Base-by-base conservation (phyloP, 169 alveolate genomes). In the Plasmodium gonderi region DNA sequence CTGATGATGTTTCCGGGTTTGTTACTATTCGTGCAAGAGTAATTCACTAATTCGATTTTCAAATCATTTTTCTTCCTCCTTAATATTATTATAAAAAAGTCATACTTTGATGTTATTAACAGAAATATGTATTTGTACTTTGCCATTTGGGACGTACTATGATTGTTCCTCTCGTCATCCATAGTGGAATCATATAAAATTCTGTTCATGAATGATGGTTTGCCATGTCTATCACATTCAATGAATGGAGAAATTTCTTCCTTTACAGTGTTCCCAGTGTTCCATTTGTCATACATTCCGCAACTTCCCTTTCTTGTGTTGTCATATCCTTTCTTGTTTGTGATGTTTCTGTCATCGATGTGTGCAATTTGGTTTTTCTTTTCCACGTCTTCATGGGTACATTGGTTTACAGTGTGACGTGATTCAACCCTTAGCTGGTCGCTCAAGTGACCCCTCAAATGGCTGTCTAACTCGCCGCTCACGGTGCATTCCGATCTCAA, bases 41-140 rank as follows among this genome's bases (percentile, higher is more conserved):
- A 83, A 45, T 44, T 83, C 4, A 45, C 67, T 42, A 83, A n/a
- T 72, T 83, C 76, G 8, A 44, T 69, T 1, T 80, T 64, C 20
- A 4, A 38, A 8, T 40, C 38, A 44, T 44, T 76, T 76, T 87
- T 87, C 80, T 42, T 68, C 33, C 36, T 76, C 20, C 79, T 75
- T 14, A 87, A 68, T 29, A 68, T 75, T 11, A 87, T 33, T n/a
- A 87, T 40, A 11, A 54, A 75, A 5, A 87, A 8, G 49, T 87
- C 80, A 26, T 40, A 75, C 47, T 87, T 87, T n/a, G 49, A 38
- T 14, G 93, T 75, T 54, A 87, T 75, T 36, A 87, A 8, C 14
- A 87, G 5, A 36, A 76, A 87, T 1, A 40, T 31, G 42, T 75
- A 60, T 75, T 87, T 74, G 44, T 77, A 54, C 11, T 54, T 17